These are phyloP conservation scores for Pseudopithomyces maydicus DNA, from an alignment of 2,329 filamentous ascomycete species.

Conservation along the genomic window DNA sequence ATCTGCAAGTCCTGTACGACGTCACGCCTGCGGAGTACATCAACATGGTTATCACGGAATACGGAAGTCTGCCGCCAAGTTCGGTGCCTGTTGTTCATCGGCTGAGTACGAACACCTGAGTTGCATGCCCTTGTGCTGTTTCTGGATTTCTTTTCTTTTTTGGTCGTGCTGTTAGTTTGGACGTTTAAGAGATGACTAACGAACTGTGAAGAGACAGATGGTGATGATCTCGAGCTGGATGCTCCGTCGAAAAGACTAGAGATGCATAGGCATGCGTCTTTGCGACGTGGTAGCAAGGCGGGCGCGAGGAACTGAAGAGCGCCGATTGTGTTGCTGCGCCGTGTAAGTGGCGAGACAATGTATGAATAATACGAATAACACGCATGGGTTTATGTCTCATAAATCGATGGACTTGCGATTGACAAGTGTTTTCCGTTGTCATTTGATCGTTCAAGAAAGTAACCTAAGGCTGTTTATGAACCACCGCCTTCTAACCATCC, in stretches of 20 bases:
- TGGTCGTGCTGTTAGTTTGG: background rate
- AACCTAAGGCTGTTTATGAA: background rate
- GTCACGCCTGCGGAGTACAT: slow-evolving; percentile 87
- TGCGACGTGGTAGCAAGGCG: background rate
- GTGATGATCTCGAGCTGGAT: slow-evolving; percentile 7
- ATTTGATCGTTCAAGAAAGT: background rate
- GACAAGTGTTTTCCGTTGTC: background rate
- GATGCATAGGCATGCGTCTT: background rate
- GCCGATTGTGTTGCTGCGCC: background rate
- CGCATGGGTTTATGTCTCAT: background rate
- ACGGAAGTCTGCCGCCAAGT: slow-evolving; percentile 83
- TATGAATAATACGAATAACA: background rate
- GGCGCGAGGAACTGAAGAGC: background rate
- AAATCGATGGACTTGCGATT: background rate
- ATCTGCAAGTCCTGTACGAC: slow-evolving; percentile 84
- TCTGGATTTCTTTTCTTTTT: background rate
- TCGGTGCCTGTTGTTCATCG: slow-evolving; percentile 79
- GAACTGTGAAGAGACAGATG: slow-evolving; percentile 5
- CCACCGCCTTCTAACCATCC: slow-evolving; percentile 6
- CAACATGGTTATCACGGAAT: slow-evolving; percentile 87
- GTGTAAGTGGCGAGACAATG: background rate
- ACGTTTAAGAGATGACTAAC: slow-evolving; percentile 1
- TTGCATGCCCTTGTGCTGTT: background rate
- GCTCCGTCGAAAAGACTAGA: slow-evolving; percentile 1
- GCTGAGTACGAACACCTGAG: slow-evolving; percentile 49